Percentiles rank a stretch among this genome's conserved stretches.
Evolutionary conservation across 495 filamentous ascomycete species (phyloP).

Genomic region (Chaetomium fimeti): DNA sequence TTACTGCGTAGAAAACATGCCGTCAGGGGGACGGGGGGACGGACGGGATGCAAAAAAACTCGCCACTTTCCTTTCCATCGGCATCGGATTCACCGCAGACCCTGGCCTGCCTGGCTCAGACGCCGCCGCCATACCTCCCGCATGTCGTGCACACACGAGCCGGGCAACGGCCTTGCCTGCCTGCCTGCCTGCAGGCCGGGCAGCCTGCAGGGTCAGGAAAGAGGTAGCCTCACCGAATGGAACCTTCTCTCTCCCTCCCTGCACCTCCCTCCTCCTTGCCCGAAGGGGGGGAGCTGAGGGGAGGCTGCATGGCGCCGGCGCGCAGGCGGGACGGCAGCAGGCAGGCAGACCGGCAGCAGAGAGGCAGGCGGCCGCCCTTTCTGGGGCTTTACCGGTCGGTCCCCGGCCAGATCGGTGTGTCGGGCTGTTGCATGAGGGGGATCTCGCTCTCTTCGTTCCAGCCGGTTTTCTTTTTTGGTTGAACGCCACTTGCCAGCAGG

Average conservation of each 20-base stretch:
- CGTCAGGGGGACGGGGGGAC: neutral
- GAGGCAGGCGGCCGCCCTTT: neutral
- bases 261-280: too few species aligned
- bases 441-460: neutral
- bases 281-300: too few species aligned
- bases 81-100: too few species aligned
- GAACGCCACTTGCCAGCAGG: neutral
- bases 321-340: neutral
- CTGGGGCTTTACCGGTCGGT: neutral
- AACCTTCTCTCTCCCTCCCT: neutral
- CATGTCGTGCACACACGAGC: too few species aligned
- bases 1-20: neutral
- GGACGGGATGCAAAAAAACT: too few species aligned
- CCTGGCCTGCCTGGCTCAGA: too few species aligned
- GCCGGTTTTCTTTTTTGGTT: too few species aligned
- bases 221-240: neutral
- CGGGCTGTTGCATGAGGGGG: conserved; percentile 9
- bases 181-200: neutral
- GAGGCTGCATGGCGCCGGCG: too few species aligned
- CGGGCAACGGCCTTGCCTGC: too few species aligned
- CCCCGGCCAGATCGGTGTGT: conserved; percentile 1
- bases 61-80: too few species aligned
- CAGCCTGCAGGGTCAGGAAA: neutral
- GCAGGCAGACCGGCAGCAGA: neutral
- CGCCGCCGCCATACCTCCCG: too few species aligned